Evolutionary conservation across 2,329 filamentous ascomycete genomes (phyloP), one percentile per base, ranked within the genome.

Genomic region (Ceratocystis albifundus): DNA sequence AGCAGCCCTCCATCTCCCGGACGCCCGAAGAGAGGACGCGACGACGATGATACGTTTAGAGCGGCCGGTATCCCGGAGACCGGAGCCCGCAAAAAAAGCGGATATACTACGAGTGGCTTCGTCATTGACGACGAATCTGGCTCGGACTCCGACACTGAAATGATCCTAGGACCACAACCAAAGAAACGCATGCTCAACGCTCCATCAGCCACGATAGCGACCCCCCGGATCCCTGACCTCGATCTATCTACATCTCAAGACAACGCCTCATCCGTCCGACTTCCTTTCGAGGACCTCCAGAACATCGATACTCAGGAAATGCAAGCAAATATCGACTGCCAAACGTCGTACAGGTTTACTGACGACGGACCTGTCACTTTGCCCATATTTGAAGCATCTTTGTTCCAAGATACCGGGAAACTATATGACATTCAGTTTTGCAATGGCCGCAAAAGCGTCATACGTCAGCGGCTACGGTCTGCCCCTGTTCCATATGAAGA

Each of bases 401-500:
- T 68, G 5, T 68, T 68, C 66, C 48, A 65, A 73, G 61, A 64
- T 71, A 1, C 71, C 70, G 4, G 71, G 15, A 71, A 25, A 71
- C 72, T 66, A 3, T 80, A 79, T 69, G 78, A 76, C 10, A 74
- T 80, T 44, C 78, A 73, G n/a, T 84, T 81, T 20, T 85, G 83
- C 67, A 77, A 79, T 25, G 88, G 88, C 36, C 82, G 79, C 53
- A 77, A 77, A 0, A 74, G 83, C 1, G 77, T 81, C 0, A 78
- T 90, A 57, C 79, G 79, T 57, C 77, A 83, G 71, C 83, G 85
- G 64, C 79, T 78, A 65, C 72, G 76, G 6, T 73, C 74, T 0
- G 74, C 75, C 0, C 73, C 76, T 0, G 73, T 82, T 0, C 79
- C 87, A 0, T 90, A 88, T 71, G 84, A 89, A 71, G 77, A 82